phyloP scores from a whole-genome alignment of 148 eudicot genomes.

The Drosera capensis region DNA sequence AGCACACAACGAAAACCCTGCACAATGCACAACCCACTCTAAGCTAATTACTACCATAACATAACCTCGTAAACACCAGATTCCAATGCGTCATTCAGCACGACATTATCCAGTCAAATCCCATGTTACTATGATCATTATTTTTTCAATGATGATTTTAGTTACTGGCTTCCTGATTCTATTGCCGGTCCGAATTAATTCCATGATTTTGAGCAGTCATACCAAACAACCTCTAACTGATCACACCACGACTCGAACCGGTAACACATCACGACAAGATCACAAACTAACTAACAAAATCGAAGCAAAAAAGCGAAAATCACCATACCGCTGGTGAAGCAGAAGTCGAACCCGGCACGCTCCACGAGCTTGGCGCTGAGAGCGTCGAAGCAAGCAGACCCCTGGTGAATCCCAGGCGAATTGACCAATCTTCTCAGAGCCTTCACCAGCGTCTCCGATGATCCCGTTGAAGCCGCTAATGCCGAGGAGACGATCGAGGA shows the following conservation, averaged over 20 bases:
- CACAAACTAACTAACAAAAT: neutral
- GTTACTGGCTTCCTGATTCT: no score
- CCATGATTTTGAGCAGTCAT: no score
- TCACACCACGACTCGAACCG: neutral
- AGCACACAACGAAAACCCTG: constrained; percentile 92
- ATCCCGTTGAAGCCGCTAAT: no score
- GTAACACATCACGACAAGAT: neutral
- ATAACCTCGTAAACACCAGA: no score
- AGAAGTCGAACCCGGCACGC: constrained; percentile 55
- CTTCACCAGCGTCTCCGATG: constrained; percentile 30
- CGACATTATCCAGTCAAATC: no score
- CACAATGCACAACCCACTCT: constrained; percentile 6
- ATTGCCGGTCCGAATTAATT: no score
- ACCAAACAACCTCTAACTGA: neutral
- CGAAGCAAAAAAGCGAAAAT: neutral
- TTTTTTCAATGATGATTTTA: no score
- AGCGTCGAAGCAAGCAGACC: constrained; percentile 90
- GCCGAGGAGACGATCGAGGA: no score
- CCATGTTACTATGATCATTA: no score
- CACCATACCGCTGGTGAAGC: constrained; percentile 87
- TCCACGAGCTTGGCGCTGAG: constrained; percentile 82
- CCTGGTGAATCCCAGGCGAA: constrained; percentile 65
- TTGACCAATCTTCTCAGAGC: constrained; percentile 41
- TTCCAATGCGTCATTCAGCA: no score
- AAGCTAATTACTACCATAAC: neutral